These are phyloP conservation scores for Epicoccum sorghinum DNA, from an alignment of 2,329 filamentous ascomycete species.

Conservation along the genomic window DNA sequence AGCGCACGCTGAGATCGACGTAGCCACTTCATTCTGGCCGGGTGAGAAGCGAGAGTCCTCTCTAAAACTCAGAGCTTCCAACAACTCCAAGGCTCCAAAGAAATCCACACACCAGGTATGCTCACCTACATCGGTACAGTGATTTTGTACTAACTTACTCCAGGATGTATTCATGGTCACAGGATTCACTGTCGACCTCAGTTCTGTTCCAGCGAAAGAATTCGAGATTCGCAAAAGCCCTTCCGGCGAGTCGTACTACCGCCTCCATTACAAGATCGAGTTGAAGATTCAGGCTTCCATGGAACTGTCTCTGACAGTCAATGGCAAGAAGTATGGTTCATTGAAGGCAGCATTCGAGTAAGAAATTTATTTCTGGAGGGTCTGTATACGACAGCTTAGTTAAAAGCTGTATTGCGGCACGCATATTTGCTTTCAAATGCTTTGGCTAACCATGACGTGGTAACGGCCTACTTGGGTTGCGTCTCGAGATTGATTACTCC, in stretches of 20 bases:
- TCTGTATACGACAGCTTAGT: too few species aligned
- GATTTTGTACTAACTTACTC: background rate
- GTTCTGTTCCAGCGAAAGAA: slow-evolving; percentile 7
- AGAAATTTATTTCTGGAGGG: too few species aligned
- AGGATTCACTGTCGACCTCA: slow-evolving; percentile 13
- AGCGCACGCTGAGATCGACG: background rate
- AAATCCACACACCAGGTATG: background rate
- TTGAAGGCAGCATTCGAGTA: slow-evolving; percentile 5
- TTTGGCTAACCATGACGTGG: too few species aligned
- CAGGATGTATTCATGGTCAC: background rate
- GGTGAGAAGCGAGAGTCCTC: background rate
- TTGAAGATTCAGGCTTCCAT: slow-evolving; percentile 26
- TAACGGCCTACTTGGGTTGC: too few species aligned
- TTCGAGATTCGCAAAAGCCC: background rate
- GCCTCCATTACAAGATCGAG: background rate
- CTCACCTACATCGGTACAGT: background rate
- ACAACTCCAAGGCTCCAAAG: background rate
- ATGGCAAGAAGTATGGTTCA: slow-evolving; percentile 21
- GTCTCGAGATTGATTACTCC: too few species aligned
- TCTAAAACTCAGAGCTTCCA: background rate
- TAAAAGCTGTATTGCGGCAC: too few species aligned
- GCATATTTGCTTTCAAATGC: too few species aligned
- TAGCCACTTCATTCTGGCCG: background rate
- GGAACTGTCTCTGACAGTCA: slow-evolving; percentile 22
- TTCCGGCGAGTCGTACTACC: background rate